These are phyloP conservation scores for Talaromyces sp. DNA, from an alignment of 2,329 filamentous ascomycete genomes.

Conservation along the genomic window DNA sequence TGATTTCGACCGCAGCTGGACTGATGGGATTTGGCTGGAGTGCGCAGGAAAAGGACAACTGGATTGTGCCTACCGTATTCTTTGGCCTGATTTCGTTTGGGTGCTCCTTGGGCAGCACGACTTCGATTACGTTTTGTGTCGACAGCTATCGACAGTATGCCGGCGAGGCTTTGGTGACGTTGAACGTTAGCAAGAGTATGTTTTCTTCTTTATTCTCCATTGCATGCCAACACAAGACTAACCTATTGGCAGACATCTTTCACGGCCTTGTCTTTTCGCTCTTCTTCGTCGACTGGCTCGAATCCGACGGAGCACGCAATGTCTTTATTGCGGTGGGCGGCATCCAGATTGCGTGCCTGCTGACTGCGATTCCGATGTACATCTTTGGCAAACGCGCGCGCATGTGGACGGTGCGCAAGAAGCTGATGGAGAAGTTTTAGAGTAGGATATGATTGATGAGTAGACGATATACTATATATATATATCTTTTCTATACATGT, in stretches of 20 bases:
- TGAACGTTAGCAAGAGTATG: conserved; percentile 81
- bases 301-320: conserved; percentile 64
- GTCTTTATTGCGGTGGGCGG: conserved; percentile 81
- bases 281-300: conserved; percentile 82
- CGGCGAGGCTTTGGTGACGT: conserved; percentile 85
- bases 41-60: conserved; percentile 65
- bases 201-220: conserved; percentile 26
- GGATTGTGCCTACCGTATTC: conserved; percentile 90
- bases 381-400: conserved; percentile 84
- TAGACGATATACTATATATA: neutral
- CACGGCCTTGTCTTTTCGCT: conserved; percentile 85
- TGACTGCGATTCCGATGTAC: conserved; percentile 84
- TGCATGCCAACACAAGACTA: conserved; percentile 24
- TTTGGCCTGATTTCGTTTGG: conserved; percentile 91
- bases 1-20: conserved; percentile 72
- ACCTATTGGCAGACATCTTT: conserved; percentile 54
- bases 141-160: conserved; percentile 92
- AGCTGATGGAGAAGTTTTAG: conserved; percentile 75
- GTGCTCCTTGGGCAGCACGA: conserved; percentile 83
- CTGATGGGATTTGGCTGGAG: conserved; percentile 98
- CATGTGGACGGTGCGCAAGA: conserved; percentile 90
- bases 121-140: conserved; percentile 87
- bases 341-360: conserved; percentile 72
- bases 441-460: neutral
- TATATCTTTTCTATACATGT: neutral